Evolutionary conservation across 768 basidiomycete genomes (phyloP).

Genomic region (Psilocybe subaeruginosa): DNA sequence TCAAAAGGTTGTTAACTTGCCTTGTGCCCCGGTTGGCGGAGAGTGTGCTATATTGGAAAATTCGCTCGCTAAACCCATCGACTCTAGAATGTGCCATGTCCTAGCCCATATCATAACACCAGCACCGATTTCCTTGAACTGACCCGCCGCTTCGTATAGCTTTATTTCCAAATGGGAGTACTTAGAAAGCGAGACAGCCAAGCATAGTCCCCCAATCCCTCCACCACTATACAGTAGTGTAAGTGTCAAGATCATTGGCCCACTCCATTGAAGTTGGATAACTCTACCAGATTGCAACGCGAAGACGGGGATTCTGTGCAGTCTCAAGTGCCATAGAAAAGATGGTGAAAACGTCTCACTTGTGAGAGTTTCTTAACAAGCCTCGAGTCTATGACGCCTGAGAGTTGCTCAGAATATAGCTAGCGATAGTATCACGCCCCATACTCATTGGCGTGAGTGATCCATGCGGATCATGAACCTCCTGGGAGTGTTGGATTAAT

Average conservation of each 20-base stretch:
- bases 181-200: conserved; percentile 42
- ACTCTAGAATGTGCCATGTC: conserved; percentile 46
- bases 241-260: not conserved
- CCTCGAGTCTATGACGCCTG: not conserved
- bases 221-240: conserved; percentile 28
- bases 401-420: not conserved
- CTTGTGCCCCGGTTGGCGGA: conserved; percentile 33
- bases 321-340: not conserved
- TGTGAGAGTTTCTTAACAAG: not conserved
- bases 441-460: not conserved
- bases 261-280: not conserved
- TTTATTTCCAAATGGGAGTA: conserved; percentile 38
- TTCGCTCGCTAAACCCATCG: conserved; percentile 39
- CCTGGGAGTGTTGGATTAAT: not conserved
- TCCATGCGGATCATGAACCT: not conserved
- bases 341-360: not conserved
- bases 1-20: conserved; percentile 13
- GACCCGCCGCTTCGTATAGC: conserved; percentile 50
- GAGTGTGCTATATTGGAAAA: conserved; percentile 37
- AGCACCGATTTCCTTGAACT: conserved; percentile 54
- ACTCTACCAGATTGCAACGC: conserved; percentile 24
- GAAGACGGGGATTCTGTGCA: not conserved
- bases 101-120: conserved; percentile 49
- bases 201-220: conserved; percentile 45
- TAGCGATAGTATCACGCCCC: not conserved